Conservation (phyloP, 192 early-diverging fungal species). For the Anaeromyces robustus region DNA sequence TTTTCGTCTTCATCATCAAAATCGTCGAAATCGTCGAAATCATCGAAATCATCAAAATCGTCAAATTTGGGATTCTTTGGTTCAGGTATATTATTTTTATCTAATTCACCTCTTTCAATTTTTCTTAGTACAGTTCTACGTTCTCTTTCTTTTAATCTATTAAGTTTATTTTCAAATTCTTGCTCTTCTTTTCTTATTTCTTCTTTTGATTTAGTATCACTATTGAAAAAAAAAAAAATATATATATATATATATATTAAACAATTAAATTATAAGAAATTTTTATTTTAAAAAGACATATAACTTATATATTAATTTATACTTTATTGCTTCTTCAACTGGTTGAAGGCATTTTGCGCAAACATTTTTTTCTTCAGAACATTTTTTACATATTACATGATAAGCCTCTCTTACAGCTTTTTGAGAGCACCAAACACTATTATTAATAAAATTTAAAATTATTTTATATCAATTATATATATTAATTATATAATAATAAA, state of each 20-base stretch:
- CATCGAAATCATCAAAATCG: not conserved
- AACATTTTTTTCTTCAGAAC: conserved; percentile 60
- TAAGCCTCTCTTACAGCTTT: conserved; percentile 84
- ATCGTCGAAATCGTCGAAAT: not conserved
- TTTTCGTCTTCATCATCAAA: not conserved
- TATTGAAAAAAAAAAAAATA: not conserved
- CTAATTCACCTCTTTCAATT: not conserved
- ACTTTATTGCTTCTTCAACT: not conserved
- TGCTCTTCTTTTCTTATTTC: not conserved
- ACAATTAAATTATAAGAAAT: no score
- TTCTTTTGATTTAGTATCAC: not conserved
- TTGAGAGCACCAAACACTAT: conserved; percentile 53
- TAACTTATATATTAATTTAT: not conserved
- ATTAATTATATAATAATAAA: no score
- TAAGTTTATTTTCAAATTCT: not conserved
- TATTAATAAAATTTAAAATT: no score
- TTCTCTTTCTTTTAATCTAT: not conserved
- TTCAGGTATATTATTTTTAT: not conserved
- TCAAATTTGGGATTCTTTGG: not conserved
- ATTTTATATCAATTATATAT: no score
- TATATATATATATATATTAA: no score
- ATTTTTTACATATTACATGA: conserved; percentile 81
- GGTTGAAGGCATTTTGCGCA: conserved; percentile 82
- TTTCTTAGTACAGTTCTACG: not conserved
- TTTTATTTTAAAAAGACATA: no score